Percentiles rank a stretch among this genome's conserved stretches.
Conservation (phyloP, 2,329 filamentous ascomycete species). For the Curvularia spicifera region DNA sequence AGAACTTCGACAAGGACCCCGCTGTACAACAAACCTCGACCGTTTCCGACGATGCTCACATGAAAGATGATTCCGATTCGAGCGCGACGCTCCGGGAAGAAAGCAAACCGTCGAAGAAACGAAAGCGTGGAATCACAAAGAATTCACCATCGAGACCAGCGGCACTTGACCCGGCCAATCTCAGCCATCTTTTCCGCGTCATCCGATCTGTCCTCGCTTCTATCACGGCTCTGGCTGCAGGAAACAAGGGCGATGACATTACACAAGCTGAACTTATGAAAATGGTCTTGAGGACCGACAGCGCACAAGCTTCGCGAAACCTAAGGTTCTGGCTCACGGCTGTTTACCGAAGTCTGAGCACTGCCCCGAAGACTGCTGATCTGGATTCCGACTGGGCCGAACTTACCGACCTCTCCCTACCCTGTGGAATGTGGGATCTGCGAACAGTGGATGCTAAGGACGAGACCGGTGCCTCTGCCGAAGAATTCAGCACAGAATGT, state of each 20-base stretch:
- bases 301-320: slow-evolving; percentile 45
- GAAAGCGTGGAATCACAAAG: slow-evolving; percentile 40
- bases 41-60: slow-evolving; percentile 16
- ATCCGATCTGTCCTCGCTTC: slow-evolving; percentile 30
- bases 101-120: slow-evolving; percentile 42
- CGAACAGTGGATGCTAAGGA: slow-evolving; percentile 37
- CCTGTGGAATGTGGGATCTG: slow-evolving; percentile 45
- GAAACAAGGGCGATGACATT: slow-evolving; percentile 23
- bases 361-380: neutral
- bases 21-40: slow-evolving; percentile 5
- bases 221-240: slow-evolving; percentile 27
- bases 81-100: slow-evolving; percentile 38
- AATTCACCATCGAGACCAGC: slow-evolving; percentile 26
- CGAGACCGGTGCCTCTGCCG: slow-evolving; percentile 37
- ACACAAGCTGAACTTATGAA: slow-evolving; percentile 46
- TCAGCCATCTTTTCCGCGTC: slow-evolving; percentile 32
- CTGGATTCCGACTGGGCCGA: slow-evolving; percentile 8
- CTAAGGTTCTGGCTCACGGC: slow-evolving; percentile 46
- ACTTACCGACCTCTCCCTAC: slow-evolving; percentile 31
- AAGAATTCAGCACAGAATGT: slow-evolving; percentile 49
- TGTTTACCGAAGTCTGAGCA: slow-evolving; percentile 25
- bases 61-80: slow-evolving; percentile 34
- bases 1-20: slow-evolving; percentile 48
- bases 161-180: slow-evolving; percentile 18
- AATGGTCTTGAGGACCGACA: slow-evolving; percentile 44